Conservation (phyloP, 1,284 basidiomycete genomes). For the Pascua sp. region DNA sequence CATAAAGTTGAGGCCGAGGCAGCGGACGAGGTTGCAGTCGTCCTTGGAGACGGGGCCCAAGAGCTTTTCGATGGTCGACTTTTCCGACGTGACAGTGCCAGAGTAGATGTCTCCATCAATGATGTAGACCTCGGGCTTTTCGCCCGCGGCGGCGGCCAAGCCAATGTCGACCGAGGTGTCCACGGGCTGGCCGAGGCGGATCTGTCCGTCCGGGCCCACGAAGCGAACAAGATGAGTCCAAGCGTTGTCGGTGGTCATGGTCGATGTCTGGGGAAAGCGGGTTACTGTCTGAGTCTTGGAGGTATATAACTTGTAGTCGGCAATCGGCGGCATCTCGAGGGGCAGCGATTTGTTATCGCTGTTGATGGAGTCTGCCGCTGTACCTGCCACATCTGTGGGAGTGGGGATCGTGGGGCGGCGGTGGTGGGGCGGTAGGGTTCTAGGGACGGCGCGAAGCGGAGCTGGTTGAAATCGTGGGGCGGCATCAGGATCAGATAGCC, state of each 20-base stretch:
- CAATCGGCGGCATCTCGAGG: too few species aligned
- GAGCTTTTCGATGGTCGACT: slow-evolving; percentile 6
- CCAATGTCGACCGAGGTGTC: slow-evolving; percentile 47
- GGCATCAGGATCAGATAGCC: too few species aligned
- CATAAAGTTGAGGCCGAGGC: slow-evolving; percentile 46
- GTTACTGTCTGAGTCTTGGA: too few species aligned
- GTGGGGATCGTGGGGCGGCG: too few species aligned
- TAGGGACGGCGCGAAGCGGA: too few species aligned
- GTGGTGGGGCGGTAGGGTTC: too few species aligned
- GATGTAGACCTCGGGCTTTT: slow-evolving; percentile 15
- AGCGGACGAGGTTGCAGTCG: slow-evolving; percentile 42
- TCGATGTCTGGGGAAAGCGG: not conserved
- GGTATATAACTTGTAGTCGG: too few species aligned
- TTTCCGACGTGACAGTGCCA: slow-evolving; percentile 4
- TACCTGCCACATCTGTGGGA: too few species aligned
- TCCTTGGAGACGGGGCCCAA: slow-evolving; percentile 28
- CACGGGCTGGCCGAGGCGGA: slow-evolving; percentile 38
- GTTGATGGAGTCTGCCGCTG: too few species aligned
- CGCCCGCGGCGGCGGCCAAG: slow-evolving; percentile 28
- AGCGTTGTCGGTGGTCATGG: slow-evolving; percentile 6
- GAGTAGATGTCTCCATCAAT: slow-evolving; percentile 15
- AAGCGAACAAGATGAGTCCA: slow-evolving; percentile 40
- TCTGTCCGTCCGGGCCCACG: slow-evolving; percentile 9
- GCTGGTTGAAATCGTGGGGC: too few species aligned
- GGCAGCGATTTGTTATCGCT: not conserved